A percentile compares a stretch with the other conserved stretches of the same genome.
Conservation (phyloP, 805 yeast genomes). For the Candida odintsovae region DNA sequence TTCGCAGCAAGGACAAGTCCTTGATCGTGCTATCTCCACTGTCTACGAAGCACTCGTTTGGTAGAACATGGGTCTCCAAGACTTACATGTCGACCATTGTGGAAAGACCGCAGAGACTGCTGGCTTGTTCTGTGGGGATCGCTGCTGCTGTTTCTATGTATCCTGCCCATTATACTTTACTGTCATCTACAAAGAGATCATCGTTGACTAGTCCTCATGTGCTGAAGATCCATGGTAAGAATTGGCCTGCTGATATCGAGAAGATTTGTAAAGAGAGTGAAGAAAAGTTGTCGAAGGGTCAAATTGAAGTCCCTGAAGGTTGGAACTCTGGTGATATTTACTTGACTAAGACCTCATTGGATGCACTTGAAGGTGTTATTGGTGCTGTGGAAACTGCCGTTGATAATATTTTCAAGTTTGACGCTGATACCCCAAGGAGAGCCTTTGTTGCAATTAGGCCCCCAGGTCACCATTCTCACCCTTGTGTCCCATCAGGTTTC, state of each 20-base stretch:
- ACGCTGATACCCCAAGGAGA: slow-evolving; percentile 29
- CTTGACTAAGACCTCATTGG: slow-evolving; percentile 55
- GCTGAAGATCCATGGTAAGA: slow-evolving; percentile 60
- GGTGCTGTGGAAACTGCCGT: slow-evolving; percentile 72
- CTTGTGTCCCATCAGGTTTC: slow-evolving; percentile 80
- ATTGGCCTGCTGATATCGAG: slow-evolving; percentile 59
- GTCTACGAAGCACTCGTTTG: slow-evolving; percentile 66
- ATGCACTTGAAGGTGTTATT: slow-evolving; percentile 70
- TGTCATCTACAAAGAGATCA: slow-evolving; percentile 41
- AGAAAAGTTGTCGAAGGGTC: slow-evolving; percentile 42
- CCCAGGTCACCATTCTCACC: slow-evolving; percentile 86
- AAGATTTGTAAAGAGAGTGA: slow-evolving; percentile 57
- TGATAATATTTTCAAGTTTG: slow-evolving; percentile 41
- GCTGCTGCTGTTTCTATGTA: slow-evolving; percentile 67
- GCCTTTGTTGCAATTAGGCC: slow-evolving; percentile 72
- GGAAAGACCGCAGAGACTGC: slow-evolving; percentile 75
- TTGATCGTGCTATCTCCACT: slow-evolving; percentile 63
- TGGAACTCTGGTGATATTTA: slow-evolving; percentile 87
- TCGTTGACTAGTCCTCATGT: slow-evolving; percentile 57
- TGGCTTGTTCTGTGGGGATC: slow-evolving; percentile 74
- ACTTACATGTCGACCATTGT: slow-evolving; percentile 62
- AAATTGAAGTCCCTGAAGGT: slow-evolving; percentile 69
- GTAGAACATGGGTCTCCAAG: slow-evolving; percentile 72
- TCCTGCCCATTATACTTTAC: slow-evolving; percentile 51
- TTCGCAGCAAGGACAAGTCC: slow-evolving; percentile 41